Conservation (phyloP, 2,329 filamentous ascomycete genomes). For the Sclerotiophoma versabilis region DNA sequence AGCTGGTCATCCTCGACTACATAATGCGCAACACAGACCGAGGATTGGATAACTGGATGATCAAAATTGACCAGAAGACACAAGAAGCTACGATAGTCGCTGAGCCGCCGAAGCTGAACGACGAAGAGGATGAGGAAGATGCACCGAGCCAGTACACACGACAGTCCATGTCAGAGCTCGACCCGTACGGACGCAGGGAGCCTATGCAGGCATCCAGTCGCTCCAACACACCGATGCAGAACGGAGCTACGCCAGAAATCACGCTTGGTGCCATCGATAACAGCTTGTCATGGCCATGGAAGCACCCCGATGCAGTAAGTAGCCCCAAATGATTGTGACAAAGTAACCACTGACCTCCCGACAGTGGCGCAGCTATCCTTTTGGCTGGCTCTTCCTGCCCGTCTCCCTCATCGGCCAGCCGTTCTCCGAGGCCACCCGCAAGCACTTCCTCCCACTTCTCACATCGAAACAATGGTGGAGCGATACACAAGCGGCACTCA, state of each 20-base stretch:
- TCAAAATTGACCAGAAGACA: conserved; percentile 87
- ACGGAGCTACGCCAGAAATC: conserved; percentile 65
- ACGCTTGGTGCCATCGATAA: conserved; percentile 95
- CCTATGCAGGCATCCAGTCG: conserved; percentile 79
- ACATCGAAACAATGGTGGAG: conserved; percentile 98
- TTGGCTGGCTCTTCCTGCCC: conserved; percentile 97
- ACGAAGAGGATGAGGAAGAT: conserved; percentile 41
- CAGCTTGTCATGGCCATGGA: conserved; percentile 98
- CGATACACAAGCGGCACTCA: conserved; percentile 86
- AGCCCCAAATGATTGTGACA: conserved; percentile 5
- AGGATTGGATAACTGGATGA: conserved; percentile 99
- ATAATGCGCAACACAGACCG: conserved; percentile 99
- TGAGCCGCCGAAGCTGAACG: conserved; percentile 75
- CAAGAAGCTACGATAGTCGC: conserved; percentile 85
- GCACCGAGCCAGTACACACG: conserved; percentile 63
- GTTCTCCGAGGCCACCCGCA: conserved; percentile 90
- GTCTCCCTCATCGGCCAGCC: conserved; percentile 95
- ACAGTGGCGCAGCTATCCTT: conserved; percentile 85
- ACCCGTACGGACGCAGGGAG: conserved; percentile 77
- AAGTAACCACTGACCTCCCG: conserved; percentile 27
- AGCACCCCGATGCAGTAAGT: conserved; percentile 86
- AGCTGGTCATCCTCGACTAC: conserved; percentile 95
- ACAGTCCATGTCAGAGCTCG: conserved; percentile 65
- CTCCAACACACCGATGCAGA: conserved; percentile 62
- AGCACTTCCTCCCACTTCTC: conserved; percentile 94